Base-by-base conservation (phyloP, 2,329 filamentous ascomycete genomes). In the Eurotiales sp. region DNA sequence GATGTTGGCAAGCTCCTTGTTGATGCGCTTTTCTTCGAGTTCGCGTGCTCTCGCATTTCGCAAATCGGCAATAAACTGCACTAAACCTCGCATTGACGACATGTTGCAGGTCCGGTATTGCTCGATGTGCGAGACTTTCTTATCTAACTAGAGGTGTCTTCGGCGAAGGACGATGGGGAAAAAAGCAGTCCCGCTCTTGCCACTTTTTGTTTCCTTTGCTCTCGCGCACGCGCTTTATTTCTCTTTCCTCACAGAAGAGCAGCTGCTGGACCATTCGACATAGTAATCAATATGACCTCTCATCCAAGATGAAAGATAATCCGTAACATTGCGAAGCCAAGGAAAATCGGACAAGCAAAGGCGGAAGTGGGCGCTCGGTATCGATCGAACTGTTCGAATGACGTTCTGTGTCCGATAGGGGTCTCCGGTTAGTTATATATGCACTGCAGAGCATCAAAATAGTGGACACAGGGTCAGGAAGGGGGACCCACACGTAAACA, bases 1-100 rank as follows among this genome's bases (percentile, higher is more conserved):
- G 70, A 99, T 99, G 68, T 99, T 99, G 67, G 93, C 93, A 70
- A 99, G 76, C 76, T 99, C 93, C 77, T 99, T 99, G 73, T 99
- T 99, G 77, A 99, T 97, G 67, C 93, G 83, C 80, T 99, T 99
- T 78, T 99, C 93, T 71, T 99, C 93, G 57, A 99, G 76, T 70
- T 99, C 93, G 56, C 95, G 83, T 42, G 95, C 93, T 70, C 93
- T 82, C 49, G 93, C 93, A 71, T 99, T 99, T 68, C 93, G 81
- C 64, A 99, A 72, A 70, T 99, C 93, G 56, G 93, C 93, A 69
- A 99, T 99, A 76, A 99, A 99, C 69, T 96, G 95, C 43, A 99
- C 93, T 61, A 99, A 78, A 23, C 93, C 92, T 72, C 73, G 72
- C 75, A 77, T 77, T 17, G 75, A 77, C 58, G 71, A 72, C 71